These are phyloP conservation scores for Hypoxylon intermedium DNA, from an alignment of 495 filamentous ascomycete species.

Conservation along the genomic window DNA sequence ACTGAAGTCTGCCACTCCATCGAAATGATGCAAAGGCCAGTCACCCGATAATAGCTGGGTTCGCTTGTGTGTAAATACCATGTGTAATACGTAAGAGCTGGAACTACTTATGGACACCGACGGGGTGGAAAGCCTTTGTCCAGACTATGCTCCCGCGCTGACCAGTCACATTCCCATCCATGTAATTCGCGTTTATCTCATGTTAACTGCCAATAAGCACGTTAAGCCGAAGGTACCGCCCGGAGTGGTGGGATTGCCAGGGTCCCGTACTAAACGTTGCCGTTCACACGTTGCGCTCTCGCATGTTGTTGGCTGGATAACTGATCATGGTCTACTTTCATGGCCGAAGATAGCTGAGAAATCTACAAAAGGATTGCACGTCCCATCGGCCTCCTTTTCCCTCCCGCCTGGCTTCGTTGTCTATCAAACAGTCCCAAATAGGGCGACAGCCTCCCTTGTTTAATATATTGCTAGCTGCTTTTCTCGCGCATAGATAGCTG, in stretches of 20 bases:
- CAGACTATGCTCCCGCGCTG: slow-evolving; percentile 11
- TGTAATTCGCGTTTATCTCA: slow-evolving; percentile 27
- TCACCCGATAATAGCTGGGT: neutral
- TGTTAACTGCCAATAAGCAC: slow-evolving; percentile 32
- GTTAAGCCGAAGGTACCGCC: slow-evolving; percentile 18
- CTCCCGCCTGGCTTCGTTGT: slow-evolving; percentile 14
- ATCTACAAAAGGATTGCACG: slow-evolving; percentile 32
- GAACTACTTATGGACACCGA: slow-evolving; percentile 31
- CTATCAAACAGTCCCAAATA: slow-evolving; percentile 12
- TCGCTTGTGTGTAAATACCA: no score
- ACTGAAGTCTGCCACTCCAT: slow-evolving; percentile 27
- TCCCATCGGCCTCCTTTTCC: slow-evolving; percentile 20
- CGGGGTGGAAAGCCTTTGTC: slow-evolving; percentile 10
- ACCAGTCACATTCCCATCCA: slow-evolving; percentile 25
- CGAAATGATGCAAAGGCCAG: slow-evolving; percentile 1
- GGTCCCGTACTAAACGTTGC: neutral
- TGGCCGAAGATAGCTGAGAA: slow-evolving; percentile 3
- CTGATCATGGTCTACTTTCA: slow-evolving; percentile 5
- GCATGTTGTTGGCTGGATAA: slow-evolving; percentile 29
- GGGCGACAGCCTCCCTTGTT: slow-evolving; percentile 32
- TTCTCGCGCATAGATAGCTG: slow-evolving; percentile 20
- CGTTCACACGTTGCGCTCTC: slow-evolving; percentile 18
- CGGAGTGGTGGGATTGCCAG: slow-evolving; percentile 29
- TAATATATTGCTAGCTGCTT: slow-evolving; percentile 24
- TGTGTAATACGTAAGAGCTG: slow-evolving; percentile 22